Base-by-base conservation (phyloP, 148 eudicot genomes). In the Fagopyrum tataricum region DNA sequence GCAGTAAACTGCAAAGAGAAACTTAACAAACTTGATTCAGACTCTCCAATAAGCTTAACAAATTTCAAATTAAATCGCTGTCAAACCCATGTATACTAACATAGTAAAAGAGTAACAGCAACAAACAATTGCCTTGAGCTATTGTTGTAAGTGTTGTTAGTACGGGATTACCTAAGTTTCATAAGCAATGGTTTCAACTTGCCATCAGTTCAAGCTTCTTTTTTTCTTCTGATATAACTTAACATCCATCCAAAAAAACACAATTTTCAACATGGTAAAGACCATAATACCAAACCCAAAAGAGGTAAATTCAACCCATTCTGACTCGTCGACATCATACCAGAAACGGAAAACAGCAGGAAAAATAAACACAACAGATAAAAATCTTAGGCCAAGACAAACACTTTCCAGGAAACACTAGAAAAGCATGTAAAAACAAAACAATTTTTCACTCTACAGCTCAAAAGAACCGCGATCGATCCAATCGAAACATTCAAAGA, bases 401-500 rank as follows among this genome's bases (percentile, higher is more conserved):
- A 21, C 64, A 56, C 37, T 56, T 56, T 56, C 37, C 18, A 56
- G 64, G 6, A 56, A 56, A 56, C 11, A 21, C 7, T 7, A 8
- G n/a, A 17, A 51, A 51, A 15, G 56, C 56, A 51, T 56, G 21
- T 56, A 56, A 23, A 56, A 23, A 26, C 8, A 56, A 56, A 9
- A 56, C 64, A 18, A 21, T 56, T 5, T 11, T 62, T 11, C 67
- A 62, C 42, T 62, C 43, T 62, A 62, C 5, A 26, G 67, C 67
- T 62, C 42, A 31, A 62, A 4, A 62, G 67, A 62, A 42, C 43
- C 26, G 24, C 39, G 42, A 62, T 31, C 14, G 67, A 62, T 26
- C 41, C 67, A 11, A 62, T 62, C 67, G 67, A 62, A 62, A 56
- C 13, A 56, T n/a, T n/a, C 11, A 20, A n/a, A 18, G 61, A n/a